These are phyloP conservation scores for Bacterosira constricta DNA, from an alignment of 108 stramenopile species.

Conservation along the genomic window DNA sequence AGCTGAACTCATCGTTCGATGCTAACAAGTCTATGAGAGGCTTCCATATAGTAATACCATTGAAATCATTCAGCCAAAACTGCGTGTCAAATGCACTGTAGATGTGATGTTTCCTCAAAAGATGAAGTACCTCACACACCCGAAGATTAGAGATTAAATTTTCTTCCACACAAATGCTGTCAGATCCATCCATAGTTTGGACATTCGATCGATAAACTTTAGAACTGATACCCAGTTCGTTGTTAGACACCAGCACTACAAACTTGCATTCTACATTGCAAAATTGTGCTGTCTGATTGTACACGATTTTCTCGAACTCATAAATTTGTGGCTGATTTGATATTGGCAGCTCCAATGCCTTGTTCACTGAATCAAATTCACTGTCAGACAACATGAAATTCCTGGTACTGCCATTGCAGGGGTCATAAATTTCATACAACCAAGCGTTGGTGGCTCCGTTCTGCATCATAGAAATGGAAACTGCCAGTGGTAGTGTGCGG, in stretches of 20 bases:
- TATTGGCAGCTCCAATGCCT: background rate
- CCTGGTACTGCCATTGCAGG: conserved; percentile 12
- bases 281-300: background rate
- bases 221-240: conserved; percentile 7
- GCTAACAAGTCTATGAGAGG: conserved; percentile 12
- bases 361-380: conserved; percentile 16
- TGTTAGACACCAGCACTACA: conserved; percentile 2
- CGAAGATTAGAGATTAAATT: background rate
- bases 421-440: conserved; percentile 32
- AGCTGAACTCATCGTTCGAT: background rate
- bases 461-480: conserved; percentile 14
- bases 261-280: background rate
- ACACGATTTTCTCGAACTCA: conserved; percentile 18
- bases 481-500: background rate
- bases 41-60: conserved; percentile 8
- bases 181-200: background rate
- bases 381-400: conserved; percentile 1
- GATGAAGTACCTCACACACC: conserved; percentile 11
- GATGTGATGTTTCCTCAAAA: conserved; percentile 9
- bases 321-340: background rate
- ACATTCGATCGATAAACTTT: background rate
- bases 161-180: background rate
- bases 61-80: conserved; percentile 19
- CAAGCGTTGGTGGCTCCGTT: background rate
- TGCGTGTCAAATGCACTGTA: conserved; percentile 4